Percentiles rank a stretch among this genome's conserved stretches.
Evolutionary conservation across 2,329 filamentous ascomycete species (phyloP).

Genomic region (Fusarium torreyae): DNA sequence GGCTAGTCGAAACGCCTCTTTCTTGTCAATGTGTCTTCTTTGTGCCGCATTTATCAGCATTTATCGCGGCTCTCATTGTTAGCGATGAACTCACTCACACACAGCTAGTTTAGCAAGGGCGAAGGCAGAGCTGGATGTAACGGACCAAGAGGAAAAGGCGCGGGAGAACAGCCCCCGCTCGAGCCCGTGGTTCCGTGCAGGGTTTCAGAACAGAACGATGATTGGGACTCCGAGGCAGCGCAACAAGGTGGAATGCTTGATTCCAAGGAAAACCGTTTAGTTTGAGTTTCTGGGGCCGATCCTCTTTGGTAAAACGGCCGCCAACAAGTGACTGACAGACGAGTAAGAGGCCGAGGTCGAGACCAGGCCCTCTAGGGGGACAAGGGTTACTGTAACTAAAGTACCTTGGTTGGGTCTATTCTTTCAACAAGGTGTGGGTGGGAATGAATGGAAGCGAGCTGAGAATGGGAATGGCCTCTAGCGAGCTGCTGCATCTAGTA

Average conservation of each 20-base stretch:
- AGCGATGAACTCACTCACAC: conserved; percentile 3
- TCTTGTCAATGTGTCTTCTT: conserved; percentile 7
- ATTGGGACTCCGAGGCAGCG: conserved; percentile 19
- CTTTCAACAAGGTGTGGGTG: conserved; percentile 21
- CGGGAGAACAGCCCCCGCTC: conserved; percentile 15
- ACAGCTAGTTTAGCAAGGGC: conserved; percentile 9
- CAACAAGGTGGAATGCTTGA: conserved; percentile 32
- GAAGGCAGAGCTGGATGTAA: conserved; percentile 23
- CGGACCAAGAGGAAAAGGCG: conserved; percentile 7
- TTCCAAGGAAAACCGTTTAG: conserved; percentile 22
- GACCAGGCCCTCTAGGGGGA: neutral
- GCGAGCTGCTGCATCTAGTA: neutral
- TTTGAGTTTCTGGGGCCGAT: conserved; percentile 4
- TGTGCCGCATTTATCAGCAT: conserved; percentile 6
- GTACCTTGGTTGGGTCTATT: neutral
- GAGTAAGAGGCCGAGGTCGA: conserved; percentile 2
- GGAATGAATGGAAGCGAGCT: conserved; percentile 15
- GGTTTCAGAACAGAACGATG: conserved; percentile 21
- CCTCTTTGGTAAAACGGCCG: conserved; percentile 26
- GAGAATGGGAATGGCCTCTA: conserved; percentile 27
- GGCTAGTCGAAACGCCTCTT: conserved; percentile 15
- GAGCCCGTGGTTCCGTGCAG: conserved; percentile 25
- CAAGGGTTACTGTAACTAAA: neutral
- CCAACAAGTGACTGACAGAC: neutral
- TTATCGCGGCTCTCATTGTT: neutral